Base-by-base conservation (phyloP, 2,329 filamentous ascomycete species). In the Emergomyces orientalis region DNA sequence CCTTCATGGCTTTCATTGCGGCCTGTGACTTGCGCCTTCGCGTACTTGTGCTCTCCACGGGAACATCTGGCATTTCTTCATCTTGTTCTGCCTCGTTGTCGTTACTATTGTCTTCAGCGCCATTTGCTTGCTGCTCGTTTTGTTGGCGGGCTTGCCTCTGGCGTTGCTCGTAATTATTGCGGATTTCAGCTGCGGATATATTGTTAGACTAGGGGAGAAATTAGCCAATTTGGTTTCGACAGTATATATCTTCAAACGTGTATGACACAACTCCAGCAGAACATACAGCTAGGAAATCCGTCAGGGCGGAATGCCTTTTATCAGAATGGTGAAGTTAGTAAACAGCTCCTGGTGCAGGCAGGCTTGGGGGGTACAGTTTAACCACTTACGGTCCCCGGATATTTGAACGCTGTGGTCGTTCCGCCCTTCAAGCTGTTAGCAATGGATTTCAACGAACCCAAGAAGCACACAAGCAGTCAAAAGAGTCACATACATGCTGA, bases 251-350 rank as follows among this genome's bases (percentile, higher is more conserved):
- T 17, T 6, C n/a, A 37, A 51, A 49, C 3, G 27, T 8, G n/a
- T 25, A 34, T n/a, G 27, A 37, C n/a, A n/a, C n/a, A n/a, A n/a
- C n/a, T n/a, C 25, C 25, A 61, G 37, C 41, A 57, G n/a, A 52
- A 75, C 81, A 72, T 75, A 84, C 84, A 58, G 86, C 86, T 61
- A 88, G 76, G 69, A 88, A 88, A 70, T 88, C 85, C 7, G 86
- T 88, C 69, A 88, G 76, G 14, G 86, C 86, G 63, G 85, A 88
- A 67, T 86, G 86, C 37, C 80, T 82, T 82, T 63, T 9, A 30
- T 49, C 22, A 19, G 19, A 54, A 49, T 22, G 62, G 59, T 72
- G 59, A 71, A 67, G 66, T 51, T 60, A 60, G 55, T 30, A 45
- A 56, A 30, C 14, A 17, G 25, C 34, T 32, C 27, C 60, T 14